A percentile compares a stretch with the other conserved stretches of the same genome.
Evolutionary conservation across 352 stramenopile genomes (phyloP).

Genomic region (Phytophthora hybrid): DNA sequence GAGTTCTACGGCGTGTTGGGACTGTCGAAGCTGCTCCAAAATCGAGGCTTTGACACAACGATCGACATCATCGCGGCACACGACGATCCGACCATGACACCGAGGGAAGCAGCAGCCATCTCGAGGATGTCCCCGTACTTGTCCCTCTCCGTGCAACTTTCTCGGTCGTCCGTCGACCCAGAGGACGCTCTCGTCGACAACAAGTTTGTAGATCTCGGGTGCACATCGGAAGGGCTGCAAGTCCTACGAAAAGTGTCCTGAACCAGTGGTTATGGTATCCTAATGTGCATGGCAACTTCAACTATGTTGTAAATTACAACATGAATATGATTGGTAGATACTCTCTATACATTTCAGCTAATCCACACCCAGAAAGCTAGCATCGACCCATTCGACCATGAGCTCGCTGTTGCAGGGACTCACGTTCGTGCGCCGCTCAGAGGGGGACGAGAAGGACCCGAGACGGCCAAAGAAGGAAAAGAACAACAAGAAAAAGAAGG

Average conservation of each 20-base stretch:
- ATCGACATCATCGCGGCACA: constrained; percentile 55
- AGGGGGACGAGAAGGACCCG: constrained; percentile 22
- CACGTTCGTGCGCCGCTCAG: constrained; percentile 58
- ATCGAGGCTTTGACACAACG: constrained; percentile 48
- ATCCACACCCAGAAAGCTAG: constrained; percentile 16
- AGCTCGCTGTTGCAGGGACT: constrained; percentile 73
- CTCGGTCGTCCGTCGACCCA: constrained; percentile 42
- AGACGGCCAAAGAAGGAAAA: constrained; percentile 48
- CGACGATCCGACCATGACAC: constrained; percentile 51
- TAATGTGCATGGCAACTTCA: constrained; percentile 21
- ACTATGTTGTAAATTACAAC: constrained; percentile 16
- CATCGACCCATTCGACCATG: constrained; percentile 34
- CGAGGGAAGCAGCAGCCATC: constrained; percentile 58
- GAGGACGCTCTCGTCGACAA: constrained; percentile 43
- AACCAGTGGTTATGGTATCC: constrained; percentile 1
- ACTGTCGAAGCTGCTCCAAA: constrained; percentile 45
- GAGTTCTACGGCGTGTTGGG: constrained; percentile 63
- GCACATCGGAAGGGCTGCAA: constrained; percentile 53
- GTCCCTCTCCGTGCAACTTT: constrained; percentile 61
- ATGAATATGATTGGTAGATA: constrained; percentile 4
- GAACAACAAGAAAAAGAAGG: constrained; percentile 46
- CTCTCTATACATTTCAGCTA: constrained; percentile 19
- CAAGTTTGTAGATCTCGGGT: constrained; percentile 58
- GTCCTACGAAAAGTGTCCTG: constrained; percentile 69
- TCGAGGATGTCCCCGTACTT: constrained; percentile 54